Percentiles rank a stretch among this genome's conserved stretches.
Evolutionary conservation across 2,329 filamentous ascomycete species (phyloP).

Genomic region (Geosmithia putterillii): DNA sequence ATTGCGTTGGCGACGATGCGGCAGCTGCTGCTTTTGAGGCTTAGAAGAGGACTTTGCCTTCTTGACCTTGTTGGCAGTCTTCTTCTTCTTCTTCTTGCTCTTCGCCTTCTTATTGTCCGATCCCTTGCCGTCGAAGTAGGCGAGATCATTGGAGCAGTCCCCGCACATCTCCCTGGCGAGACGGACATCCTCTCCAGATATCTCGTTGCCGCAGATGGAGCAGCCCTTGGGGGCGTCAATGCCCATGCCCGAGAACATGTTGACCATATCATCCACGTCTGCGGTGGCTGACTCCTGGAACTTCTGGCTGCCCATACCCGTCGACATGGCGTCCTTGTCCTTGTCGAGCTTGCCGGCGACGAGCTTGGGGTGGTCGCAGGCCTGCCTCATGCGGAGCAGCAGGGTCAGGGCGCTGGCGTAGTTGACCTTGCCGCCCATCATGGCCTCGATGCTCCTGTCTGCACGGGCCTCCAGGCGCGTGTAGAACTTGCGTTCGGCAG

Average conservation of each 20-base stretch:
- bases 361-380: constrained; percentile 87
- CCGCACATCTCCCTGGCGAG: constrained; percentile 43
- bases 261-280: constrained; percentile 72
- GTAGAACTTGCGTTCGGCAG: constrained; percentile 77
- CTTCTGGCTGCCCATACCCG: constrained; percentile 36
- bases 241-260: constrained; percentile 74
- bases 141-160: constrained; percentile 65
- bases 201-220: constrained; percentile 65
- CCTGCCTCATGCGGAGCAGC: constrained; percentile 79
- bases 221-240: constrained; percentile 62
- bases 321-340: constrained; percentile 74
- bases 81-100: constrained; percentile 18
- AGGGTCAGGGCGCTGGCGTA: constrained; percentile 91
- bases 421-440: constrained; percentile 69
- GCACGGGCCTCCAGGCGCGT: constrained; percentile 71
- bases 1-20: constrained; percentile 26
- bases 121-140: constrained; percentile 37
- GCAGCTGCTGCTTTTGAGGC: neutral
- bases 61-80: constrained; percentile 4
- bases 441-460: constrained; percentile 73
- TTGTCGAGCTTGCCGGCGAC: constrained; percentile 75
- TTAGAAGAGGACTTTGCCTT: constrained; percentile 15
- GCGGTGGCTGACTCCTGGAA: constrained; percentile 12
- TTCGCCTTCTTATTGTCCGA: constrained; percentile 22
- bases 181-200: constrained; percentile 37